Percentiles rank a stretch among this genome's conserved stretches.
These are phyloP conservation scores for Alternaria sp. DNA, from an alignment of 2,329 filamentous ascomycete species.

Conservation along the genomic window DNA sequence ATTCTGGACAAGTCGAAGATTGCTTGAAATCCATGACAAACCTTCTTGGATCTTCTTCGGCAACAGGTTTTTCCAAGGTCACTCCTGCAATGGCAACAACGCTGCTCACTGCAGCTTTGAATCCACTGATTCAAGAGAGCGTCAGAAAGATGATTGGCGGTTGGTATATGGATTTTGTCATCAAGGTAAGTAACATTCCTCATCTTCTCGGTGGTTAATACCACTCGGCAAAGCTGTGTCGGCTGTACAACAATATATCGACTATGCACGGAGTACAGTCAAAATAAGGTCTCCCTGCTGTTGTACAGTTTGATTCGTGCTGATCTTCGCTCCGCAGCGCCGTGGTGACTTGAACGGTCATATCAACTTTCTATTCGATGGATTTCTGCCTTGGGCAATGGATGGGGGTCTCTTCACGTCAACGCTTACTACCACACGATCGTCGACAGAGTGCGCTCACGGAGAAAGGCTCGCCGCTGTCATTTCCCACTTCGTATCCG, in stretches of 20 bases:
- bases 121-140: slow-evolving; percentile 55
- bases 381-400: slow-evolving; percentile 58
- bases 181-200: slow-evolving; percentile 16
- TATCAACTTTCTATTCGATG: slow-evolving; percentile 47
- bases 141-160: slow-evolving; percentile 57
- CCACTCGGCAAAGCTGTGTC: background rate
- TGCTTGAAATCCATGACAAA: slow-evolving; percentile 54
- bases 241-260: background rate
- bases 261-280: background rate
- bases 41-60: slow-evolving; percentile 46
- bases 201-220: no score
- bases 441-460: slow-evolving; percentile 49
- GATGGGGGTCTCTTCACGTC: slow-evolving; percentile 56
- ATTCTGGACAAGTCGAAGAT: slow-evolving; percentile 58
- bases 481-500: slow-evolving; percentile 42
- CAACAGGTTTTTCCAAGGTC: slow-evolving; percentile 45
- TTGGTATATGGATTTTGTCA: slow-evolving; percentile 53
- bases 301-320: background rate
- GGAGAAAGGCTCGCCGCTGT: slow-evolving; percentile 51
- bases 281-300: background rate
- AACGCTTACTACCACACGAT: slow-evolving; percentile 43
- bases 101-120: slow-evolving; percentile 53
- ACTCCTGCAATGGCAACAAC: slow-evolving; percentile 53
- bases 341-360: slow-evolving; percentile 16
- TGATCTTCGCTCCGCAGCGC: background rate